Percentiles rank a stretch among this genome's conserved stretches.
Evolutionary conservation across 371 early-diverging fungal species (phyloP).

Genomic region (Saksenaea vasiformis): DNA sequence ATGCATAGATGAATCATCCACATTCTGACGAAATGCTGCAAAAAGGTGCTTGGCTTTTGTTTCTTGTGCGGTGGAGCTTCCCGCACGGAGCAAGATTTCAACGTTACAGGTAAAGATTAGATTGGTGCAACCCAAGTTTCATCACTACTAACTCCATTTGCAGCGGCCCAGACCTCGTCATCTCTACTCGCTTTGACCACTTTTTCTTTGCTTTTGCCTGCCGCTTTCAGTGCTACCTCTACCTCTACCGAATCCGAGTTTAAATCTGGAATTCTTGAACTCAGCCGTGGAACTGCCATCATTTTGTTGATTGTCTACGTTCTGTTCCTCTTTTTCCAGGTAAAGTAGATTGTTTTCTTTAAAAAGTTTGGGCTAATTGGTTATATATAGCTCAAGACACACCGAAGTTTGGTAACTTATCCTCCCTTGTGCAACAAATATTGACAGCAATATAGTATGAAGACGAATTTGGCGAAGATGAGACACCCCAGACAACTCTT

Average conservation of each 20-base stretch:
- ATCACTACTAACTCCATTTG: slow-evolving; percentile 69
- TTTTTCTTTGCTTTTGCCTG: slow-evolving; percentile 80
- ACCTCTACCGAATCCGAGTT: slow-evolving; percentile 32
- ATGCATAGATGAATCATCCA: neutral
- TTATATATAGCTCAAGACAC: slow-evolving; percentile 59
- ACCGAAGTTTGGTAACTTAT: slow-evolving; percentile 56
- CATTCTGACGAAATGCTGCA: neutral
- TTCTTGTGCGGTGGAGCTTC: slow-evolving; percentile 76
- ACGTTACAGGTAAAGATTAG: slow-evolving; percentile 47
- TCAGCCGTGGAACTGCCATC: slow-evolving; percentile 76
- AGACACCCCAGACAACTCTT: slow-evolving; percentile 51
- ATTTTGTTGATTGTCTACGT: slow-evolving; percentile 75
- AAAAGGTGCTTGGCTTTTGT: slow-evolving; percentile 62
- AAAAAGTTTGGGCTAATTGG: slow-evolving; percentile 22
- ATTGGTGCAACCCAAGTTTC: slow-evolving; percentile 13
- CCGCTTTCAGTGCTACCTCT: slow-evolving; percentile 65
- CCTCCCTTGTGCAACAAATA: neutral
- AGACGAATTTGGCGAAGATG: slow-evolving; percentile 50
- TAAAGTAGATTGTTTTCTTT: slow-evolving; percentile 7
- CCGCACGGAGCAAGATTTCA: slow-evolving; percentile 68
- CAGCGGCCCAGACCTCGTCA: slow-evolving; percentile 75
- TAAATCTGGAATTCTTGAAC: slow-evolving; percentile 48
- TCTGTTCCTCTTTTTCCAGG: slow-evolving; percentile 77
- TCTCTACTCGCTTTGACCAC: slow-evolving; percentile 79
- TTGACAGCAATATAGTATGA: slow-evolving; percentile 24